Evolutionary conservation across 805 yeast genomes (phyloP), one percentile per base, ranked within the genome.

Genomic region (Starmera dryadoides): DNA sequence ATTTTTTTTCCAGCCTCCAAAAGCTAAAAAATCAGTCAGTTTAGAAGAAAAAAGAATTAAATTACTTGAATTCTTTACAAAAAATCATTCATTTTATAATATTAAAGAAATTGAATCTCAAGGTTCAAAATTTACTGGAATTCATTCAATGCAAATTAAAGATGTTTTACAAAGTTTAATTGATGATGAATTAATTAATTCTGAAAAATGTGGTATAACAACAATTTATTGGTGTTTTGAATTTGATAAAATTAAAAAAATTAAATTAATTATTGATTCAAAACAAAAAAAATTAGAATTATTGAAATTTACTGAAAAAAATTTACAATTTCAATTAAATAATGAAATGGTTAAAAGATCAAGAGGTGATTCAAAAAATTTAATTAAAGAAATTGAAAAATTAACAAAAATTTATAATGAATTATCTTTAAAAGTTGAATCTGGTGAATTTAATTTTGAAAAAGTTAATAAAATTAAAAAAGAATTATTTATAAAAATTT

Each of bases 181-280:
- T 9, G 79, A 74, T 44, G 82, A 76, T 38, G 69, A 63, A 19
- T 46, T 73, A 23, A 63, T 75, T 7, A 66, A 64, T 33, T 63
- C 66, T 30, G 78, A 73, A 43, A 77, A 77, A 52, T 75, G 82
- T 50, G 84, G 83, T 0, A 59, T 62, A 12, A 62, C 70, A 12
- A 71, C 71, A 38, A 56, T 74, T 3, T 76, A 73, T 42, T 76
- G 79, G 77, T 60, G 71, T 37, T 74, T 70, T 52, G 57, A 53
- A 43, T 60, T 56, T 40, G 63, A 59, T 44, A 43, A 51, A 43
- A 40, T 49, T 33, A 47, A 42, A 42, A 49, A 45, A 17, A 34
- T 52, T 28, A 46, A 49, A 17, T 42, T 42, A 5, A n/a, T 34
- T 21, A 12, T 34, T 8, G 29, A 17, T 6, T n/a, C 11, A 12